Evolutionary conservation across 2,329 filamentous ascomycete species (phyloP).

Genomic region (Xylariaceae sp.): DNA sequence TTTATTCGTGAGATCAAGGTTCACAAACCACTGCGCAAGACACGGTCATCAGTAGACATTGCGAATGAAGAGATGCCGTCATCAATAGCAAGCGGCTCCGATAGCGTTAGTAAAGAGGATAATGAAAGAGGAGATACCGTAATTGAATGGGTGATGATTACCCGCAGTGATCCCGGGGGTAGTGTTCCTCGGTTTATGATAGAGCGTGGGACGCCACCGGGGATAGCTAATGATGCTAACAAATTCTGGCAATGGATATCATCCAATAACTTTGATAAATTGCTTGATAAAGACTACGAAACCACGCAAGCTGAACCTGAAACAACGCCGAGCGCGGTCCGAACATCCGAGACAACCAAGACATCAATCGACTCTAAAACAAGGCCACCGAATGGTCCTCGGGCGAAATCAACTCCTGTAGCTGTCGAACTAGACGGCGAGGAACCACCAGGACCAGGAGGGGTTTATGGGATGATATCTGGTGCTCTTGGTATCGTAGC

Average conservation of each 20-base stretch:
- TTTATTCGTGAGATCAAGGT: slow-evolving; percentile 83
- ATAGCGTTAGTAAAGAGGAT: slow-evolving; percentile 48
- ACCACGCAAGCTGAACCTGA: slow-evolving; percentile 31
- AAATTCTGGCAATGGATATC: slow-evolving; percentile 82
- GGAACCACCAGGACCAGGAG: slow-evolving; percentile 48
- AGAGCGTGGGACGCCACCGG: slow-evolving; percentile 83
- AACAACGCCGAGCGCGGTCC: slow-evolving; percentile 41
- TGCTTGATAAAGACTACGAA: slow-evolving; percentile 37
- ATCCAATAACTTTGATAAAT: slow-evolving; percentile 47
- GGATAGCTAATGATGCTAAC: slow-evolving; percentile 78
- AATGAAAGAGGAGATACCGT: slow-evolving; percentile 47
- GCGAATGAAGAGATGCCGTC: slow-evolving; percentile 40
- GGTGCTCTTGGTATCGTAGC: slow-evolving; percentile 59
- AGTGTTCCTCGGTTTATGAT: slow-evolving; percentile 90
- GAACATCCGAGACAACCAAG: slow-evolving; percentile 25
- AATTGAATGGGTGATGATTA: slow-evolving; percentile 93
- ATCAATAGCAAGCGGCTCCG: slow-evolving; percentile 36
- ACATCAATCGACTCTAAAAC: slow-evolving; percentile 34
- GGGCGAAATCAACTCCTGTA: slow-evolving; percentile 28
- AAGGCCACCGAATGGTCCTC: slow-evolving; percentile 22
- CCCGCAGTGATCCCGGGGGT: slow-evolving; percentile 85
- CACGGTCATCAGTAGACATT: slow-evolving; percentile 54
- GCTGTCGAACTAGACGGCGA: slow-evolving; percentile 29
- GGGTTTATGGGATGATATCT: slow-evolving; percentile 63
- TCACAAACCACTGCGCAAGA: slow-evolving; percentile 51